Percentiles rank a stretch among this genome's conserved stretches.
Conservation (phyloP, 257 asterid species). For the Solanum paucissectum region DNA sequence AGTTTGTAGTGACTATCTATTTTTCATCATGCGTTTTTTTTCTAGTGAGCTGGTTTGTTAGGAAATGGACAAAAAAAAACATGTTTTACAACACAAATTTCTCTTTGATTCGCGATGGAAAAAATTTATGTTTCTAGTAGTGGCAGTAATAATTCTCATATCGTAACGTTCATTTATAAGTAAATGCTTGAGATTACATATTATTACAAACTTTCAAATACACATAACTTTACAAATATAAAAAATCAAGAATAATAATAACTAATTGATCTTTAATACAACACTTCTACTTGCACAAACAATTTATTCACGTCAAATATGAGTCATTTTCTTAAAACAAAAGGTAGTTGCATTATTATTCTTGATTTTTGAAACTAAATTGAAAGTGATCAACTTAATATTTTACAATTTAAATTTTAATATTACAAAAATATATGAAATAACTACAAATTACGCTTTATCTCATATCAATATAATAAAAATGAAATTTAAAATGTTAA, state of each 20-base stretch:
- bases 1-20: not conserved
- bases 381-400: not conserved
- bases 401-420: not conserved
- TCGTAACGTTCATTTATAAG: not conserved
- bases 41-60: not conserved
- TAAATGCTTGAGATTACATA: not conserved
- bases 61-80: not conserved
- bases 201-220: not conserved
- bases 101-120: not conserved
- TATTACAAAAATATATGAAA: not conserved
- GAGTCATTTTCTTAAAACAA: not conserved
- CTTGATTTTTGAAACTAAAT: not conserved
- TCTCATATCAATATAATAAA: not conserved
- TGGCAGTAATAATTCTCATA: not conserved
- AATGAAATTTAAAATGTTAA: not conserved
- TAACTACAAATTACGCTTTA: not conserved
- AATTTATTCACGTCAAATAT: not conserved
- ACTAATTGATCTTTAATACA: not conserved
- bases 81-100: not conserved
- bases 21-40: too few species aligned
- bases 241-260: not conserved
- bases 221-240: not conserved
- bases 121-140: not conserved
- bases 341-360: too few species aligned
- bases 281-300: not conserved